Evolutionary conservation across 2,329 filamentous ascomycete species (phyloP).

Genomic region (Zalaria obscura): DNA sequence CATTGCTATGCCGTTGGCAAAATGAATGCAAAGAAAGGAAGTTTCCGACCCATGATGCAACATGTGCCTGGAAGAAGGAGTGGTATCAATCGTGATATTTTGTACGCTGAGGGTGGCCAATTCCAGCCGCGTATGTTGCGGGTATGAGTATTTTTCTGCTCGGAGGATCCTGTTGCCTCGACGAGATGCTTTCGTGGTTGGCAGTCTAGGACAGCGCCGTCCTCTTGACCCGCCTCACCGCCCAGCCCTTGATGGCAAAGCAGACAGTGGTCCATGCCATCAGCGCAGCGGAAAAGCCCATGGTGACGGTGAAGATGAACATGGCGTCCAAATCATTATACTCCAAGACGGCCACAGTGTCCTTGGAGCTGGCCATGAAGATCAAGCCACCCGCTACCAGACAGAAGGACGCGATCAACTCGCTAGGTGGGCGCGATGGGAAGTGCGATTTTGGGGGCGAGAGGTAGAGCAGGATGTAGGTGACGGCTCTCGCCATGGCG

Average conservation of each 20-base stretch:
- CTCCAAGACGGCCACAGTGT: constrained; percentile 65
- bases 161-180: too few relatives aligned
- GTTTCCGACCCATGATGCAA: too few relatives aligned
- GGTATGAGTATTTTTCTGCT: too few relatives aligned
- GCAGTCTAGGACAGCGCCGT: neutral
- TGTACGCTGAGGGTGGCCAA: too few relatives aligned
- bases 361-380: constrained; percentile 76
- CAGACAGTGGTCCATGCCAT: constrained; percentile 74
- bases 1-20: too few relatives aligned
- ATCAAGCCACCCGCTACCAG: constrained; percentile 73
- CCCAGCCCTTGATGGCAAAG: constrained; percentile 82
- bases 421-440: constrained; percentile 72
- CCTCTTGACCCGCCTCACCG: constrained; percentile 26
- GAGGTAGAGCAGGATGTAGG: constrained; percentile 66
- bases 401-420: constrained; percentile 69
- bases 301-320: constrained; percentile 81
- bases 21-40: too few relatives aligned
- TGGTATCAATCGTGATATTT: too few relatives aligned
- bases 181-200: too few relatives aligned
- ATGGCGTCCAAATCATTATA: constrained; percentile 69
- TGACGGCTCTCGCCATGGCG: constrained; percentile 58
- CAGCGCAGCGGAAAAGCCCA: constrained; percentile 68
- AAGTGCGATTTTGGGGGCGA: constrained; percentile 62
- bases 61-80: too few relatives aligned
- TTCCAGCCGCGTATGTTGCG: too few relatives aligned